Conservation (phyloP, 768 basidiomycete species). For the Trametes gibbosa region DNA sequence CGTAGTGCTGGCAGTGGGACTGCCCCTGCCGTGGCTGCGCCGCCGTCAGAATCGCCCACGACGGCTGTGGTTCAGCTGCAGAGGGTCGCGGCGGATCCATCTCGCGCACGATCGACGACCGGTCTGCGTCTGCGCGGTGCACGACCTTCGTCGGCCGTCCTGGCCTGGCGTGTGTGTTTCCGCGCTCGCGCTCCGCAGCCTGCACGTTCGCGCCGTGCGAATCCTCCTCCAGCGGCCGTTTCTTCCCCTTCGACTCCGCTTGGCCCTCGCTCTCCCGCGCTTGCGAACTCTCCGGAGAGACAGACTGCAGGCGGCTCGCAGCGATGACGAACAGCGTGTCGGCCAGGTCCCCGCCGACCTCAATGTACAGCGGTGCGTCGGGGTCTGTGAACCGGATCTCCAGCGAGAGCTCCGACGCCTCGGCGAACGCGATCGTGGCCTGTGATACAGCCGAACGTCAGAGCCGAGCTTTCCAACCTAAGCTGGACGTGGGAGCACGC, state of each 20-base stretch:
- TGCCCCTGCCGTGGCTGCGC: neutral
- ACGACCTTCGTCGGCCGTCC: slow-evolving; percentile 54
- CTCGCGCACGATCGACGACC: slow-evolving; percentile 24
- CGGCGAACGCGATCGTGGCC: slow-evolving; percentile 81
- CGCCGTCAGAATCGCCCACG: slow-evolving; percentile 13
- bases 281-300: slow-evolving; percentile 3
- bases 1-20: neutral
- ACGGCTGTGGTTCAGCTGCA: slow-evolving; percentile 13
- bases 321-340: slow-evolving; percentile 77
- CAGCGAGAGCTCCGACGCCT: slow-evolving; percentile 60
- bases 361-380: slow-evolving; percentile 71
- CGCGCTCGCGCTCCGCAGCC: neutral
- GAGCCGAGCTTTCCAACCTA: too few species aligned
- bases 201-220: neutral
- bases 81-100: slow-evolving; percentile 12
- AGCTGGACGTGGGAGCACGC: too few species aligned
- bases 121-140: slow-evolving; percentile 34
- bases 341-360: slow-evolving; percentile 64
- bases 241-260: slow-evolving; percentile 30
- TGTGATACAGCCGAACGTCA: too few species aligned
- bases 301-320: slow-evolving; percentile 42
- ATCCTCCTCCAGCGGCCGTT: slow-evolving; percentile 40
- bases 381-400: slow-evolving; percentile 78
- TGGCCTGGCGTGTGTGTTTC: neutral
- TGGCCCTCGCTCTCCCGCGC: neutral